Percentiles rank a stretch among this genome's conserved stretches.
These are phyloP conservation scores for Mycena olivaceomarginata DNA, from an alignment of 768 basidiomycete species.

Conservation along the genomic window DNA sequence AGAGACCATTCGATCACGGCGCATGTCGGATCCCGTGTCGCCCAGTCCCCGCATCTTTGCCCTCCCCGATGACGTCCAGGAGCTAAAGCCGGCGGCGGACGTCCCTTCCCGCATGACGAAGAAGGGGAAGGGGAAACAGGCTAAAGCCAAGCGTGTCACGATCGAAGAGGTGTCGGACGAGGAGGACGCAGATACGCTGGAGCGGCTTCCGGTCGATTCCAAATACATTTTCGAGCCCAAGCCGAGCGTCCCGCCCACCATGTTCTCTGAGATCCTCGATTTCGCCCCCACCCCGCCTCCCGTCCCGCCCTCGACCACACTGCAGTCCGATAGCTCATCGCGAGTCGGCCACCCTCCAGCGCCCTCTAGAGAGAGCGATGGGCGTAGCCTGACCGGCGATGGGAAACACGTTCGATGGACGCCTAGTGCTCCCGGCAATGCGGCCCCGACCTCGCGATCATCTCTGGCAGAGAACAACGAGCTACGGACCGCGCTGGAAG, in stretches of 20 bases:
- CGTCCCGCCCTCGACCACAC: slow-evolving; percentile 1
- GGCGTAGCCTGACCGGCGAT: slow-evolving; percentile 1
- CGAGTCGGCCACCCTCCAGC: neutral
- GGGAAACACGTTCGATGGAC: slow-evolving; percentile 40
- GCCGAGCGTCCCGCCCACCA: slow-evolving; percentile 60
- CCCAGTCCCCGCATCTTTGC: slow-evolving; percentile 47
- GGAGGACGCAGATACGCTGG: slow-evolving; percentile 49
- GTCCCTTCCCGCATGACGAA: slow-evolving; percentile 41
- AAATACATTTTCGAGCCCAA: slow-evolving; percentile 62
- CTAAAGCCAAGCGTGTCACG: slow-evolving; percentile 59
- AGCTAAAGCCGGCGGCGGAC: slow-evolving; percentile 25
- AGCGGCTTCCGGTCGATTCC: slow-evolving; percentile 59
- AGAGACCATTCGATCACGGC: slow-evolving; percentile 48
- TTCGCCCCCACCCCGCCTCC: slow-evolving; percentile 26
- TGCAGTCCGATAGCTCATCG: neutral
- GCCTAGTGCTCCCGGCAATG: slow-evolving; percentile 16
- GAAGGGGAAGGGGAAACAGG: slow-evolving; percentile 51
- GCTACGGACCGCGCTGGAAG: slow-evolving; percentile 19
- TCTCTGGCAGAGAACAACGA: slow-evolving; percentile 20
- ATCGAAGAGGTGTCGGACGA: slow-evolving; percentile 69
- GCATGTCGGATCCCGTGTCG: slow-evolving; percentile 55
- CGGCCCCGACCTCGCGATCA: neutral
- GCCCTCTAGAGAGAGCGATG: neutral
- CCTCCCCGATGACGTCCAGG: slow-evolving; percentile 34
- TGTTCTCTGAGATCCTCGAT: slow-evolving; percentile 61